Evolutionary conservation across 139 green algal genomes (phyloP).

Genomic region (Tetratostichococcus sp.): DNA sequence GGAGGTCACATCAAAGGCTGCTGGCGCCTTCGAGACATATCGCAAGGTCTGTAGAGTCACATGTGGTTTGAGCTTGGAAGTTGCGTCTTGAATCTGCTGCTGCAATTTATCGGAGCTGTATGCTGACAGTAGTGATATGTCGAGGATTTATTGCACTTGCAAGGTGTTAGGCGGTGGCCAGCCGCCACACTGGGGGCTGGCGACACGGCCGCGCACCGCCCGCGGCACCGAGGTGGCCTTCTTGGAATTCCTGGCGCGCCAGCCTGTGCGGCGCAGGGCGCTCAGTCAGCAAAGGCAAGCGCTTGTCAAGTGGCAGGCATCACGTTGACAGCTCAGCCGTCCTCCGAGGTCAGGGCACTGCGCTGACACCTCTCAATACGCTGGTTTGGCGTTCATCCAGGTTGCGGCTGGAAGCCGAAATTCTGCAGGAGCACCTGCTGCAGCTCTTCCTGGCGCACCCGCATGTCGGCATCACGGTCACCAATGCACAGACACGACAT

Average conservation of each 20-base stretch:
- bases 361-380: no score
- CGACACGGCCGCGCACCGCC: no score
- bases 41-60: no score
- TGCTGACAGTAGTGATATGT: no score
- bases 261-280: not conserved
- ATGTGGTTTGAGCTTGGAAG: no score
- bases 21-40: not conserved
- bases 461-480: not conserved
- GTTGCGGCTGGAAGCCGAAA: not conserved
- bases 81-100: no score
- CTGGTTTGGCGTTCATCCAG: no score
- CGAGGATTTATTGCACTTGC: no score
- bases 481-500: not conserved
- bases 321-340: no score
- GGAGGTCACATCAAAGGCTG: not conserved
- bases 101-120: no score
- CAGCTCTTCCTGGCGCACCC: not conserved
- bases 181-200: not conserved
- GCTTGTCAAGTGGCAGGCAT: no score
- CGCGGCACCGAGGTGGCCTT: not conserved
- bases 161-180: not conserved
- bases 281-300: not conserved
- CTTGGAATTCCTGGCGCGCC: not conserved
- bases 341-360: no score
- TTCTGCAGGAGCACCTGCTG: not conserved